phyloP scores from a whole-genome alignment of 192 early-diverging fungal species.

The Rhizoclosmatium globosum region DNA sequence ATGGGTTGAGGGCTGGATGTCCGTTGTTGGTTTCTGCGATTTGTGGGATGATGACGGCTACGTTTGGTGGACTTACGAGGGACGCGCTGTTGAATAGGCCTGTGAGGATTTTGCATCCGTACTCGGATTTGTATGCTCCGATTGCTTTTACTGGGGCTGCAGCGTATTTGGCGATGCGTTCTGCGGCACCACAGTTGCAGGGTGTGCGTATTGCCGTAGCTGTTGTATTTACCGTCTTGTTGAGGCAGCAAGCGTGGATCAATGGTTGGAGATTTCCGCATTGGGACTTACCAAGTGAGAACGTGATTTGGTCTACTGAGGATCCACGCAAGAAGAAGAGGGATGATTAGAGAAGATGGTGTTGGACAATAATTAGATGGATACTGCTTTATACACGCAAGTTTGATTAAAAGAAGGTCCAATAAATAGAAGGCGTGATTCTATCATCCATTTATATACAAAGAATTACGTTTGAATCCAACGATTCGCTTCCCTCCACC shows the following conservation, averaged over 20 bases:
- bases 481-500: slow-evolving; percentile 63
- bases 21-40: not conserved
- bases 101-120: not conserved
- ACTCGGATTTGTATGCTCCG: not conserved
- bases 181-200: not conserved
- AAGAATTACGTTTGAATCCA: not conserved
- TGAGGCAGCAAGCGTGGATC: not conserved
- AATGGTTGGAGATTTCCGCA: not conserved
- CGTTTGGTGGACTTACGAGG: not conserved
- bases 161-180: not conserved
- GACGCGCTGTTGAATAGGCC: not conserved
- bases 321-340: not conserved
- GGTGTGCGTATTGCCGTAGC: not conserved
- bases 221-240: not conserved
- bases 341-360: not conserved
- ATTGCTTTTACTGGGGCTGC: not conserved
- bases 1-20: not conserved
- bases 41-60: not conserved
- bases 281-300: not conserved
- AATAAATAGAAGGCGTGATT: too few relatives aligned
- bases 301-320: not conserved
- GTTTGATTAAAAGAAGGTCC: too few relatives aligned
- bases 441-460: not conserved
- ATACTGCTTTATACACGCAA: too few relatives aligned
- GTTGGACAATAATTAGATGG: too few relatives aligned